Evolutionary conservation across 192 early-diverging fungal genomes (phyloP), one percentile per base, ranked within the genome.

Genomic region (Phycomyces nitens): DNA sequence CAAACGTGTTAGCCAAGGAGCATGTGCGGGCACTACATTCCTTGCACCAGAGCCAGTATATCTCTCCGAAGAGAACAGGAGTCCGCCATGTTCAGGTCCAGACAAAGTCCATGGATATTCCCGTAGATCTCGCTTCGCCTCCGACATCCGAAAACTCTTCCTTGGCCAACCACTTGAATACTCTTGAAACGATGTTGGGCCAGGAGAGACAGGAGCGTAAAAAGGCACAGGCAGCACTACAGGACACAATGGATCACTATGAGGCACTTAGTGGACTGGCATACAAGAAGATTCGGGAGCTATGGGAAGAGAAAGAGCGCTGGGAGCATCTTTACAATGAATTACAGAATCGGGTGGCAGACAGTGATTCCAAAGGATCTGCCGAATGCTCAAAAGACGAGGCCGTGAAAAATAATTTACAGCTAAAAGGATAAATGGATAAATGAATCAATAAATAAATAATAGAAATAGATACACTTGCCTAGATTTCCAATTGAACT

Each of bases 201-300:
- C 27, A 64, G 44, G 68, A 68, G 29, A 53, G 39, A 23, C 21
- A 53, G 23, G 14, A 54, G 14, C 50, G 59, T 20, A 16, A 72
- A 44, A 64, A 75, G 4, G 51, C 77, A 3, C 63, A 75, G 9
- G 78, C 79, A 12, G 68, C 75, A 20, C 67, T 82, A 63, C 66
- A 82, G 42, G 76, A 82, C 56, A 71, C 78, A n/a, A 62, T 63
- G 6, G 81, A 79, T 34, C 76, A 80, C 49, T 80, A 74, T 58
- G 81, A 82, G 51, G 64, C 70, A 23, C 60, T 82, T 12, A 78
- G 66, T 22, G 72, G 78, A 2, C 64, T 80, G 22, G 77, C 81
- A 0, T 82, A 80, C 62, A 79, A 77, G 52, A 79, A 80, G 52
- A 49, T 82, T 7, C 71, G 78, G 23, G 80, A 79, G 26, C 64